Evolutionary conservation across 176 grass and related monocot species (phyloP).

Genomic region (Eragrostis curvula): DNA sequence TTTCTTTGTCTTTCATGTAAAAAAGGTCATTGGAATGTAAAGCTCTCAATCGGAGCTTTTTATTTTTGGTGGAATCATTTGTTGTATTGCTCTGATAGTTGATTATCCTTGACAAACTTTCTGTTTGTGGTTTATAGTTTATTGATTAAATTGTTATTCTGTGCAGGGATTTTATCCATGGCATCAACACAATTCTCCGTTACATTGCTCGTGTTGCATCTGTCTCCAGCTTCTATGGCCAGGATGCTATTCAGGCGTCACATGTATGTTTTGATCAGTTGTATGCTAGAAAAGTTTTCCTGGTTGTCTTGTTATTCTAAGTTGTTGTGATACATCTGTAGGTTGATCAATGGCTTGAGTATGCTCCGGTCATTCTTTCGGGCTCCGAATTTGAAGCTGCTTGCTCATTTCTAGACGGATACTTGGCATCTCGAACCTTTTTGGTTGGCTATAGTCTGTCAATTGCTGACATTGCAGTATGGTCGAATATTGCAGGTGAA

Average conservation of each 20-base stretch:
- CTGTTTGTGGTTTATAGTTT: not conserved
- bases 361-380: slow-evolving; percentile 60
- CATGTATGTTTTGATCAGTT: slow-evolving; percentile 56
- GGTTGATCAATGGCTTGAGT: slow-evolving; percentile 92
- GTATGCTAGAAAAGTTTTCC: slow-evolving; percentile 5
- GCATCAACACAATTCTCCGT: slow-evolving; percentile 65
- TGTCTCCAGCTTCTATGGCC: slow-evolving; percentile 69
- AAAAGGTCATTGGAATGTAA: slow-evolving; percentile 11
- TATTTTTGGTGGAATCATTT: slow-evolving; percentile 11
- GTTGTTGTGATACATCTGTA: slow-evolving; percentile 41
- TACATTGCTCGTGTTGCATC: slow-evolving; percentile 61
- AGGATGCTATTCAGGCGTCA: slow-evolving; percentile 59
- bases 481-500: slow-evolving; percentile 85
- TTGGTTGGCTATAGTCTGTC: slow-evolving; percentile 78
- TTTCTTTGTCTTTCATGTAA: not conserved
- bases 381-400: slow-evolving; percentile 81
- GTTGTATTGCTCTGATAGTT: slow-evolving; percentile 13
- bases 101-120: slow-evolving; percentile 24
- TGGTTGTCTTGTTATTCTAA: slow-evolving; percentile 10
- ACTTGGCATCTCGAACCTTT: slow-evolving; percentile 66
- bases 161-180: slow-evolving; percentile 72
- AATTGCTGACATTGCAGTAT: slow-evolving; percentile 77
- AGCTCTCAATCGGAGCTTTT: not conserved
- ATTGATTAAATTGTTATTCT: slow-evolving; percentile 14
- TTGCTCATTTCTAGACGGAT: slow-evolving; percentile 67